Conservation (phyloP, 2,329 filamentous ascomycete species). For the Claviceps humidiphila region DNA sequence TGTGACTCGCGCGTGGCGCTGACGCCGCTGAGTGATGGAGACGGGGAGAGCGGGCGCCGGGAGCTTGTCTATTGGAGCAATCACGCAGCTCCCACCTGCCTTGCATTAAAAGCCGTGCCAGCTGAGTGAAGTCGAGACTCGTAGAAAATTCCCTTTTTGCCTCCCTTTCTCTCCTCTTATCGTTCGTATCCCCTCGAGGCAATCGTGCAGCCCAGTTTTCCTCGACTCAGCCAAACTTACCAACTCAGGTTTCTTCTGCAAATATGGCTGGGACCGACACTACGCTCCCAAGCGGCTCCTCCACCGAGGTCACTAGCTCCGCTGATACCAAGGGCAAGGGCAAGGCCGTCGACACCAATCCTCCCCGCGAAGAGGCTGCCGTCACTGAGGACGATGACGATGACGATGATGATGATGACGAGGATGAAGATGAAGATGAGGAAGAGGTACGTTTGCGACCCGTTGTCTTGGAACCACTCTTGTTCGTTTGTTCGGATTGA, state of each 20-base stretch:
- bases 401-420: slow-evolving; percentile 48
- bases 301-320: slow-evolving; percentile 22
- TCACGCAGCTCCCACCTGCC: slow-evolving; percentile 11
- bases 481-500: neutral
- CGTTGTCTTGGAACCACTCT: neutral
- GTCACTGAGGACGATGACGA: slow-evolving; percentile 69
- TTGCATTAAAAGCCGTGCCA: slow-evolving; percentile 12
- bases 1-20: no score
- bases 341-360: slow-evolving; percentile 47
- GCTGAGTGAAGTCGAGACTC: slow-evolving; percentile 11
- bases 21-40: neutral
- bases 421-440: slow-evolving; percentile 33
- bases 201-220: neutral
- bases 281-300: slow-evolving; percentile 32
- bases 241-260: slow-evolving; percentile 1
- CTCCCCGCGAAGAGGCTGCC: slow-evolving; percentile 38
- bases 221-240: no score
- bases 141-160: slow-evolving; percentile 9
- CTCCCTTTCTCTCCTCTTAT: slow-evolving; percentile 2
- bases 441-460: slow-evolving; percentile 15
- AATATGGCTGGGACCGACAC: slow-evolving; percentile 36
- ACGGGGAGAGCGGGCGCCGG: neutral
- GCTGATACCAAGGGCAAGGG: slow-evolving; percentile 72
- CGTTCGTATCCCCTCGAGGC: neutral
- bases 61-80: neutral